These are phyloP conservation scores for Fusarium stilboides DNA, from an alignment of 2,329 filamentous ascomycete genomes.

Conservation along the genomic window DNA sequence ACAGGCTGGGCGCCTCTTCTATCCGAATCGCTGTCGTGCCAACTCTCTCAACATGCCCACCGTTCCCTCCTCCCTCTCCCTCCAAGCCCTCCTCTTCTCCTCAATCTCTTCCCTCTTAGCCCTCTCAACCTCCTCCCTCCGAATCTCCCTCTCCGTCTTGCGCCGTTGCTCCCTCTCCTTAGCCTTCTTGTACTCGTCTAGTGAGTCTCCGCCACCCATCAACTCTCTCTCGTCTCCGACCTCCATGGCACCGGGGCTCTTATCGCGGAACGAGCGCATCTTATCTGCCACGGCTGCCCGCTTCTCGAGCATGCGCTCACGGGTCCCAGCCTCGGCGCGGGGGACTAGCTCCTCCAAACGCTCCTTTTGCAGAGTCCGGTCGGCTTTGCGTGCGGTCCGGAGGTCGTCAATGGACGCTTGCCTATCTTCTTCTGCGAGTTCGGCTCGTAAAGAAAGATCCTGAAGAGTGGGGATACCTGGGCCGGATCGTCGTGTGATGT, in stretches of 20 bases:
- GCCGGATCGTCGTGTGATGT: constrained; percentile 57
- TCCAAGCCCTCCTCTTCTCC: constrained; percentile 78
- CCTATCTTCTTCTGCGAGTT: constrained; percentile 66
- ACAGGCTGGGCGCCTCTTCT: constrained; percentile 14
- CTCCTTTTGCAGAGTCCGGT: constrained; percentile 78
- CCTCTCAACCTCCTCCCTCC: constrained; percentile 84
- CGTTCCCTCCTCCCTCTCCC: constrained; percentile 85
- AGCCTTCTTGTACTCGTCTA: constrained; percentile 78
- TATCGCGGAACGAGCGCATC: constrained; percentile 80
- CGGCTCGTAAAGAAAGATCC: constrained; percentile 77
- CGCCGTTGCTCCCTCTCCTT: constrained; percentile 77
- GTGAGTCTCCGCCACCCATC: constrained; percentile 78
- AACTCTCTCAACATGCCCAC: constrained; percentile 85
- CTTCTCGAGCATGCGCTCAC: constrained; percentile 91
- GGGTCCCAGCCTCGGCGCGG: constrained; percentile 85
- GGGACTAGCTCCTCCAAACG: constrained; percentile 85
- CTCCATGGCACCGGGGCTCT: constrained; percentile 69
- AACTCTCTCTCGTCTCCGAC: constrained; percentile 78
- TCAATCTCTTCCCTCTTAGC: constrained; percentile 85
- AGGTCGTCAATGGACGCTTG: constrained; percentile 68
- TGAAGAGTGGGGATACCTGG: constrained; percentile 78
- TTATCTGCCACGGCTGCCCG: constrained; percentile 79
- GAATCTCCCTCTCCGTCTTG: constrained; percentile 87
- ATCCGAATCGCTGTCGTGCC: constrained; percentile 85
- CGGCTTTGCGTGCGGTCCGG: constrained; percentile 72